These are phyloP conservation scores for Bauhinia variegata DNA, from an alignment of 306 rosid genomes.

Conservation along the genomic window DNA sequence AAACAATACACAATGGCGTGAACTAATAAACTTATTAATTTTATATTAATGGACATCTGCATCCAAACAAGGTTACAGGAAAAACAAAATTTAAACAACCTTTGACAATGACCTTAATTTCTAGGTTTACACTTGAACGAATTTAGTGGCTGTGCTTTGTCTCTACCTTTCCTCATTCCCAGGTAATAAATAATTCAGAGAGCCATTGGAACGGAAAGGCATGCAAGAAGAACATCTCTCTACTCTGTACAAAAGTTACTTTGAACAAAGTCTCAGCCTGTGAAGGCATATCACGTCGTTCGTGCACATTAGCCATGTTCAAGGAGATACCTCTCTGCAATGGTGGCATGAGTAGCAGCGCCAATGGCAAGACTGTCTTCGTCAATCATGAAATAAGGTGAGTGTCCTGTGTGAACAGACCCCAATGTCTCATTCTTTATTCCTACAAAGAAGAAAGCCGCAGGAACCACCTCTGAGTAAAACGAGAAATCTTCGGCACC, in stretches of 20 bases:
- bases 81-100: not conserved
- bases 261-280: conserved; percentile 24
- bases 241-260: too few species aligned
- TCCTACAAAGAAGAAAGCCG: conserved; percentile 84
- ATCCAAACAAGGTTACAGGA: conserved; percentile 9
- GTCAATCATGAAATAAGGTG: conserved; percentile 87
- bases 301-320: conserved; percentile 42
- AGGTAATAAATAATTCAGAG: too few species aligned
- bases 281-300: not conserved
- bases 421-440: conserved; percentile 83
- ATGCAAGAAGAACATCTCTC: too few species aligned
- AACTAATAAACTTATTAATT: conserved; percentile 17
- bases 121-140: not conserved
- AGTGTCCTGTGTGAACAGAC: conserved; percentile 88
- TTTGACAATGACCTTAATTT: not conserved
- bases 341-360: conserved; percentile 80
- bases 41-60: conserved; percentile 19
- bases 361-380: conserved; percentile 81
- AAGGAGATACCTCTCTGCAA: conserved; percentile 86
- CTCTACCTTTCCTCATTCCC: conserved; percentile 28
- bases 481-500: conserved; percentile 97
- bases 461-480: conserved; percentile 69
- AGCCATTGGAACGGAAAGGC: too few species aligned
- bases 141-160: not conserved
- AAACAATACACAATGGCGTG: conserved; percentile 2